phyloP scores from a whole-genome alignment of 2,329 filamentous ascomycete species.

The Colletotrichum salicis region DNA sequence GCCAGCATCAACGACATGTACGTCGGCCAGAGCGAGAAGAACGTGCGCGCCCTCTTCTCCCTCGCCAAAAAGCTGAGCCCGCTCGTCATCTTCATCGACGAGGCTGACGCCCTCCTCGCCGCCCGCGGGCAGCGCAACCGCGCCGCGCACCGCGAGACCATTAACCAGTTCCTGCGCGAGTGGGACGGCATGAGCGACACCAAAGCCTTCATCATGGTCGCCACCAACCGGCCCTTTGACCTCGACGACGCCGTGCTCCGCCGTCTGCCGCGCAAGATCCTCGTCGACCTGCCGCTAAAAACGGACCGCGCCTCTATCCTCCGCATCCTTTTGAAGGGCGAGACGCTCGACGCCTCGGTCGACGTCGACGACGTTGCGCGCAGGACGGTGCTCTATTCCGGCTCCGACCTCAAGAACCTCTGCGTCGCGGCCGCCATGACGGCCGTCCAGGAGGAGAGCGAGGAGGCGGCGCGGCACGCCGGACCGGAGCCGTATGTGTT shows the following conservation, averaged over 20 bases:
- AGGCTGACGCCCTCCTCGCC: slow-evolving; percentile 92
- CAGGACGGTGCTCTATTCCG: slow-evolving; percentile 81
- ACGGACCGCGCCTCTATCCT: slow-evolving; percentile 76
- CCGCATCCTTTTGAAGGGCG: slow-evolving; percentile 75
- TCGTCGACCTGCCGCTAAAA: slow-evolving; percentile 78
- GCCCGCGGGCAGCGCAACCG: slow-evolving; percentile 76
- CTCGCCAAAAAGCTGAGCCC: slow-evolving; percentile 91
- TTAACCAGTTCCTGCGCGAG: slow-evolving; percentile 96
- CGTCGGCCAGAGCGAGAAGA: slow-evolving; percentile 96
- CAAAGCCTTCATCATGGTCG: slow-evolving; percentile 96
- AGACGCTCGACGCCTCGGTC: slow-evolving; percentile 70
- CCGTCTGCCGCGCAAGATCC: slow-evolving; percentile 76
- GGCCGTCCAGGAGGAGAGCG: slow-evolving; percentile 79
- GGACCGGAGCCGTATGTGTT: slow-evolving; percentile 65
- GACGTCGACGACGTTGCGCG: slow-evolving; percentile 71
- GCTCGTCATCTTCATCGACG: slow-evolving; percentile 95
- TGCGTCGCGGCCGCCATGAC: slow-evolving; percentile 83
- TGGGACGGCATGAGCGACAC: slow-evolving; percentile 91
- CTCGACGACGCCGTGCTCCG: slow-evolving; percentile 88
- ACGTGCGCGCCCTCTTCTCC: slow-evolving; percentile 90
- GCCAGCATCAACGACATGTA: slow-evolving; percentile 96
- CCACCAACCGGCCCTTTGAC: slow-evolving; percentile 94
- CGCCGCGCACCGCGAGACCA: slow-evolving; percentile 83
- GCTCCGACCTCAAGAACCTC: slow-evolving; percentile 85
- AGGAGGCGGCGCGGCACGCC: slow-evolving; percentile 48